phyloP scores from a whole-genome alignment of 805 yeast species.

The Clavispora asparagi region DNA sequence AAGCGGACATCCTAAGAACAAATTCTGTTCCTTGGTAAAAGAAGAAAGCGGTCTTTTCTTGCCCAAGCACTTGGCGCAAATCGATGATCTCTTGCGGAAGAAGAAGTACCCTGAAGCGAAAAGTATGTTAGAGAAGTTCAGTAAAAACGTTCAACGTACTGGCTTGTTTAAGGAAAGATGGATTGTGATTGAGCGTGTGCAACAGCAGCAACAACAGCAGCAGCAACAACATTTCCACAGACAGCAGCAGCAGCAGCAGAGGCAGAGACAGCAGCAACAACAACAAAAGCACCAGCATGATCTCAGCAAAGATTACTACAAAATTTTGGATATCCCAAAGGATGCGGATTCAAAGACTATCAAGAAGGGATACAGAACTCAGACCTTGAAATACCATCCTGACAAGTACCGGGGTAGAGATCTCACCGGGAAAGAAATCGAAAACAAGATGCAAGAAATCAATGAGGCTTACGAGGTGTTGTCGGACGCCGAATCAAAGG shows the following conservation, averaged over 20 bases:
- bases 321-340: conserved; percentile 60
- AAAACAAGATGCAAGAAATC: conserved; percentile 82
- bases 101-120: conserved; percentile 36
- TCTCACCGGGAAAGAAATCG: conserved; percentile 61
- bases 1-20: conserved; percentile 18
- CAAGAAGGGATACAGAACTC: conserved; percentile 73
- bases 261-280: conserved; percentile 34
- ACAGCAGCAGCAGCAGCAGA: conserved; percentile 43
- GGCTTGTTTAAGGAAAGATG: conserved; percentile 30
- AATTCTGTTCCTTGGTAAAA: conserved; percentile 18
- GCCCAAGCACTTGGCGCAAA: conserved; percentile 32
- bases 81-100: conserved; percentile 31
- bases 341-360: conserved; percentile 69
- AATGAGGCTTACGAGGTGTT: conserved; percentile 90
- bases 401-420: conserved; percentile 77
- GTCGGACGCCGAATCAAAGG: conserved; percentile 58
- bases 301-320: conserved; percentile 68
- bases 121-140: conserved; percentile 28
- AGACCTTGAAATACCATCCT: conserved; percentile 83
- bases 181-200: conserved; percentile 23
- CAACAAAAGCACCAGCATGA: conserved; percentile 27
- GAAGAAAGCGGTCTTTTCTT: conserved; percentile 25
- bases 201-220: conserved; percentile 23
- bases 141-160: conserved; percentile 34
- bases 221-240: conserved; percentile 35